phyloP scores from a whole-genome alignment of 139 green algal genomes.

The Chlamydomonas sp. region DNA sequence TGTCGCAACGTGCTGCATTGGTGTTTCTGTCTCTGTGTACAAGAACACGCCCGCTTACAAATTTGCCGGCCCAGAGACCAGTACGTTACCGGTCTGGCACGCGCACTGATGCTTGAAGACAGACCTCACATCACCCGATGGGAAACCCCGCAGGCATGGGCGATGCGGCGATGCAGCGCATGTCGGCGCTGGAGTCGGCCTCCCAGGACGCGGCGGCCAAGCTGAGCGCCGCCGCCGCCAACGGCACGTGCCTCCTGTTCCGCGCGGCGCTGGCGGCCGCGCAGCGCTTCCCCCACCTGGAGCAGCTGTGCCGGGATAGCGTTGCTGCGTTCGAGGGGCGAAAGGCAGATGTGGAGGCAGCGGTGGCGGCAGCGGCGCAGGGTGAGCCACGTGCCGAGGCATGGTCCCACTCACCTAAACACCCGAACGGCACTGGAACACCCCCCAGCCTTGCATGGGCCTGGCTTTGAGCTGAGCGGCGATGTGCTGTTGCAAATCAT shows the following conservation, averaged over 20 bases:
- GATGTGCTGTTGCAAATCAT: too few relatives aligned
- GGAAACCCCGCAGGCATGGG: neutral
- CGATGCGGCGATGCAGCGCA: neutral
- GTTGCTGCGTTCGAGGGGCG: neutral
- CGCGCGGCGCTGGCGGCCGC: constrained; percentile 2
- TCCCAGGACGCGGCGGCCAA: neutral
- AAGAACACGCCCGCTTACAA: neutral
- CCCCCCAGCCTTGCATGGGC: too few relatives aligned
- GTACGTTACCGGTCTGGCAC: neutral
- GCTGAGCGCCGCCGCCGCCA: neutral
- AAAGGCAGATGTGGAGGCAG: constrained; percentile 1
- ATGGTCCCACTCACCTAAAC: too few relatives aligned
- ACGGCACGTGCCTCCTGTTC: neutral
- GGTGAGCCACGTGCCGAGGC: neutral
- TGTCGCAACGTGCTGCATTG: neutral
- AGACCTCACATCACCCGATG: neutral
- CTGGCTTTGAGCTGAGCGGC: too few relatives aligned
- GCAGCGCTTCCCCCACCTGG: constrained; percentile 16
- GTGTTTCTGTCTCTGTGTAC: neutral
- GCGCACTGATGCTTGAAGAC: neutral
- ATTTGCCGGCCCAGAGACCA: neutral
- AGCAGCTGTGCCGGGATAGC: neutral
- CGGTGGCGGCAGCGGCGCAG: neutral
- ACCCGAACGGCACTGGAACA: neutral
- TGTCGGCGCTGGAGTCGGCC: constrained; percentile 1